phyloP scores from a whole-genome alignment of 108 stramenopile genomes.

The Thalassiosira profunda region DNA sequence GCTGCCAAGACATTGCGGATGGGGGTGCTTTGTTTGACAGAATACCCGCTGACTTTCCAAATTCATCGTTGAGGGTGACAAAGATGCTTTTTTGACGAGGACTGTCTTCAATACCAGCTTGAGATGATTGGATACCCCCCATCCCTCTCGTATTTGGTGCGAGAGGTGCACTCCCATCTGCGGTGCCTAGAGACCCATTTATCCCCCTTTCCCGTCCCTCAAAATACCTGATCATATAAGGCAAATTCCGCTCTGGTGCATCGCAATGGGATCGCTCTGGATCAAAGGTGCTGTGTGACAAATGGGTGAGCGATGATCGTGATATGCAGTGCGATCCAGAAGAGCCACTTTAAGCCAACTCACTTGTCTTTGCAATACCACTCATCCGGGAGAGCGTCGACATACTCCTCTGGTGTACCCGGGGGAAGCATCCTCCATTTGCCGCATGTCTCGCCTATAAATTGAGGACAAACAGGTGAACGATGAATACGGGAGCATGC shows the following conservation, averaged over 20 bases:
- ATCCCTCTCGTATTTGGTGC: no score
- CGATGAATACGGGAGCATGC: conserved; percentile 24
- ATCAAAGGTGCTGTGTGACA: conserved; percentile 6
- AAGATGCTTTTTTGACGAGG: no score
- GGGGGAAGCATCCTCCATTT: conserved; percentile 54
- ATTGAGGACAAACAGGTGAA: not conserved
- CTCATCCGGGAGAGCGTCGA: conserved; percentile 20
- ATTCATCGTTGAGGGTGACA: no score
- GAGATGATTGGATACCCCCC: no score
- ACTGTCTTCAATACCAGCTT: no score
- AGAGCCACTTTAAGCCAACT: conserved; percentile 1
- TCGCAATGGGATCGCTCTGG: conserved; percentile 5
- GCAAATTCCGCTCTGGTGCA: conserved; percentile 14
- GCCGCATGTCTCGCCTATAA: conserved; percentile 41
- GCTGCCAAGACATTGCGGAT: no score
- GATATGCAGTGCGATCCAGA: not conserved
- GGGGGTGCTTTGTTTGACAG: no score
- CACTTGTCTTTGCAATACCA: conserved; percentile 49
- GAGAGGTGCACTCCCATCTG: no score
- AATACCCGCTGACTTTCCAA: no score
- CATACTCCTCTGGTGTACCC: conserved; percentile 19
- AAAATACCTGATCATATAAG: no score
- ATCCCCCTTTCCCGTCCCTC: no score
- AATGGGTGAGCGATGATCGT: not conserved
- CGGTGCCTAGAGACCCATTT: no score